These are phyloP conservation scores for Rhizopogon sp. DNA, from an alignment of 768 basidiomycete species.

Conservation along the genomic window DNA sequence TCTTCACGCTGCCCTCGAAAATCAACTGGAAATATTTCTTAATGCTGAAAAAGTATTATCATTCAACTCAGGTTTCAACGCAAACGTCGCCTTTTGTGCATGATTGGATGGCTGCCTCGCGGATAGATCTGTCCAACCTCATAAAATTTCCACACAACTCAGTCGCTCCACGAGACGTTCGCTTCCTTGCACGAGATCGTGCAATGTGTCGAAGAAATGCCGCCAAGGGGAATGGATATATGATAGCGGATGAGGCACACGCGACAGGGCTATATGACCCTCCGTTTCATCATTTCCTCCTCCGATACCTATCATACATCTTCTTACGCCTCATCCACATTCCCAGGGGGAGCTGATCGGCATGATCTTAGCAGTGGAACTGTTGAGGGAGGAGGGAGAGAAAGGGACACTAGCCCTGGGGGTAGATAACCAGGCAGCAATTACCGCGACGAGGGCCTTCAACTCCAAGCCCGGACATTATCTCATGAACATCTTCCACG, in stretches of 20 bases:
- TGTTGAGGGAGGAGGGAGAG: not conserved
- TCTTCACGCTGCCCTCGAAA: no score
- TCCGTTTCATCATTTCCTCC: constrained; percentile 1
- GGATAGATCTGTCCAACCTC: constrained; percentile 33
- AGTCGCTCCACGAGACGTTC: constrained; percentile 63
- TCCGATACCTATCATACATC: constrained; percentile 78
- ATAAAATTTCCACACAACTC: constrained; percentile 73
- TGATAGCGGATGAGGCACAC: constrained; percentile 92
- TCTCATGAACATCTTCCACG: not conserved
- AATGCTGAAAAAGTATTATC: constrained; percentile 60
- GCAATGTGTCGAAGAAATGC: constrained; percentile 50
- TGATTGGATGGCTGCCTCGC: constrained; percentile 73
- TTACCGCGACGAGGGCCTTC: not conserved
- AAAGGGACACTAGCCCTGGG: not conserved
- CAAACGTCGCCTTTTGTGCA: constrained; percentile 88
- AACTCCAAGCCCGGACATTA: constrained; percentile 1
- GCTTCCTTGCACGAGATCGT: constrained; percentile 68
- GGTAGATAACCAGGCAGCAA: constrained; percentile 9
- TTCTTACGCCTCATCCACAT: constrained; percentile 74
- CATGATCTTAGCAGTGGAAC: no score
- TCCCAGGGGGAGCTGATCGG: constrained; percentile 46
- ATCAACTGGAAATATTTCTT: constrained; percentile 62
- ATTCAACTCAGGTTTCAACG: constrained; percentile 93
- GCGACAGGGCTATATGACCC: constrained; percentile 87
- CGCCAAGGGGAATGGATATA: constrained; percentile 63